A percentile compares a stretch with the other conserved stretches of the same genome.
phyloP scores from a whole-genome alignment of 2,329 filamentous ascomycete species.

The Pyrenophora seminiperda region DNA sequence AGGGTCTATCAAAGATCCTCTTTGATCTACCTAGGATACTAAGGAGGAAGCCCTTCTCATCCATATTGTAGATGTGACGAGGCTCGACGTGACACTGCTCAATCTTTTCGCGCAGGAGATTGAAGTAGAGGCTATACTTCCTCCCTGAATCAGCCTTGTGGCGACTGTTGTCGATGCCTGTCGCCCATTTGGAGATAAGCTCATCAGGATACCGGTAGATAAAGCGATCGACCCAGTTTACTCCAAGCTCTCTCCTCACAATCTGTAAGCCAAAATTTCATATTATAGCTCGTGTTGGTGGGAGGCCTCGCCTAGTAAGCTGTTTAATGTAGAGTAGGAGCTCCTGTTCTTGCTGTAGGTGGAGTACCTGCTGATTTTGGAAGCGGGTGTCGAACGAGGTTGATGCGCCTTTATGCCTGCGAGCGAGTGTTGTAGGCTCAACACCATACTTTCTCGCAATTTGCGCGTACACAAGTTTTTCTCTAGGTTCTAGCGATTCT shows the following conservation, averaged over 20 bases:
- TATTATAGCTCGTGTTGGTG: slow-evolving; percentile 21
- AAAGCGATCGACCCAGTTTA: slow-evolving; percentile 17
- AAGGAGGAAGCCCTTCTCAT: background rate
- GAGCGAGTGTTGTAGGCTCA: background rate
- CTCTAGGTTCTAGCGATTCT: background rate
- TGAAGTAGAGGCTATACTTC: background rate
- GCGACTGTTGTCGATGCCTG: background rate
- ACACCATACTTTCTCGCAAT: background rate
- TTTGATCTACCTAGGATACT: background rate
- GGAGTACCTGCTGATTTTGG: background rate
- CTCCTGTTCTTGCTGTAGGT: slow-evolving; percentile 11
- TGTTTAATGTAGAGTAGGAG: slow-evolving; percentile 22
- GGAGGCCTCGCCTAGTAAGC: slow-evolving; percentile 14
- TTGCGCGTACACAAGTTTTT: background rate
- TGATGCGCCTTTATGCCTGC: background rate
- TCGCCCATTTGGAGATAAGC: background rate
- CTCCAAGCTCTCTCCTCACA: slow-evolving; percentile 15
- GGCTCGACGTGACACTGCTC: background rate
- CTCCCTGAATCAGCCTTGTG: background rate
- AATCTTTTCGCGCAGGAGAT: background rate
- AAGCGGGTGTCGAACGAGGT: background rate
- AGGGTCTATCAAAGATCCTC: background rate
- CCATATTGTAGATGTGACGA: background rate
- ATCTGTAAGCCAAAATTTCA: slow-evolving; percentile 16
- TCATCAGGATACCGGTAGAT: background rate